phyloP scores from a whole-genome alignment of 306 rosid genomes.

The Hippophae gyantsensis region DNA sequence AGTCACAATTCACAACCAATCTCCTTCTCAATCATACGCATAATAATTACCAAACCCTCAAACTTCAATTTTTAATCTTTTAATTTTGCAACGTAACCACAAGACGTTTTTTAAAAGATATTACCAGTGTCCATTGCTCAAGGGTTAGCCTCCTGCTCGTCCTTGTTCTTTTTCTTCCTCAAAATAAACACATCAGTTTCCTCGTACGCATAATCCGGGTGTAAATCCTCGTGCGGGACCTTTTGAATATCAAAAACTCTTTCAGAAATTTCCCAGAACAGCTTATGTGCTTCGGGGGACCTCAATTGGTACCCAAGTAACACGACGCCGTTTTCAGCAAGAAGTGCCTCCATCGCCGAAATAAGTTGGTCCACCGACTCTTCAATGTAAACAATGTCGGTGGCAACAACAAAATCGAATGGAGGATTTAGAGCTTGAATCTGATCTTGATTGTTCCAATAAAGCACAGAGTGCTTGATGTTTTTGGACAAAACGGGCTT shows the following conservation, averaged over 20 bases:
- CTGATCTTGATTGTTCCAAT: conserved; percentile 17
- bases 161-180: conserved; percentile 43
- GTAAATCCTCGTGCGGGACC: conserved; percentile 64
- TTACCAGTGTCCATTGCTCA: not conserved
- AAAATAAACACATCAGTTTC: conserved; percentile 60
- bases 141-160: no score
- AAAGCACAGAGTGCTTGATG: no score
- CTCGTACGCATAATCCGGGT: conserved; percentile 70
- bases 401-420: conserved; percentile 52
- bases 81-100: not conserved
- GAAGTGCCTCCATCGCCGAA: conserved; percentile 53
- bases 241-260: conserved; percentile 35
- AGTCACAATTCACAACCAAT: no score
- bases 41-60: no score
- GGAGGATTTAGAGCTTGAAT: conserved; percentile 53
- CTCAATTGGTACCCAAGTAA: conserved; percentile 77
- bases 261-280: conserved; percentile 64
- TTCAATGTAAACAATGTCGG: conserved; percentile 81
- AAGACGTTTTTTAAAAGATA: not conserved
- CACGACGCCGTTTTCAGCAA: conserved; percentile 53
- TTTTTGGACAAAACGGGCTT: conserved; percentile 12
- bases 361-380: conserved; percentile 53
- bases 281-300: conserved; percentile 60
- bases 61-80: no score
- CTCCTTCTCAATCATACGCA: no score